A percentile compares a stretch with the other conserved stretches of the same genome.
Conservation (phyloP, 768 basidiomycete genomes). For the Kwoniella sp. region DNA sequence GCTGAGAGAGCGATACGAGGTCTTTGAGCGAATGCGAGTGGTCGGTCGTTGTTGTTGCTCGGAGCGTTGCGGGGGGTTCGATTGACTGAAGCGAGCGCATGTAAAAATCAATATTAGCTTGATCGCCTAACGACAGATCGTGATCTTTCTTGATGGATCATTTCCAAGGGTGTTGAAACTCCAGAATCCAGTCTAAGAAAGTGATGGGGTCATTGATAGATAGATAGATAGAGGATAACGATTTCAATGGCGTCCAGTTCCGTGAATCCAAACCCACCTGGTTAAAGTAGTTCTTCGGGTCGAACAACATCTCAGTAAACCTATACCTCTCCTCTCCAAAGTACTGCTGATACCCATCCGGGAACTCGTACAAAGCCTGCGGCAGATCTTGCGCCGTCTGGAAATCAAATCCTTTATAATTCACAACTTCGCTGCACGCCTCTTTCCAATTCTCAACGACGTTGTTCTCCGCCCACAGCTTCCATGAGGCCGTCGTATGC, state of each 20-base stretch:
- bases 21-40: conserved; percentile 56
- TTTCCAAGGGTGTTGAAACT: too few relatives aligned
- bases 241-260: neutral
- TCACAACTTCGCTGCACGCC: conserved; percentile 73
- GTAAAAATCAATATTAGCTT: neutral
- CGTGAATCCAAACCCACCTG: conserved; percentile 33
- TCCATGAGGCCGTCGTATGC: conserved; percentile 79
- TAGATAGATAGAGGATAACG: too few relatives aligned
- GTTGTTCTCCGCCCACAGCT: conserved; percentile 71
- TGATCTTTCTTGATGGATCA: too few relatives aligned
- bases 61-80: conserved; percentile 45
- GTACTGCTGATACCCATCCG: conserved; percentile 82
- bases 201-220: too few relatives aligned
- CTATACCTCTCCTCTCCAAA: conserved; percentile 79
- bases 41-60: conserved; percentile 48
- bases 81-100: conserved; percentile 35
- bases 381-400: conserved; percentile 37
- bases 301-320: conserved; percentile 87
- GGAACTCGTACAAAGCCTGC: conserved; percentile 75
- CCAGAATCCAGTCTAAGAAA: too few relatives aligned
- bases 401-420: conserved; percentile 42
- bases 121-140: too few relatives aligned
- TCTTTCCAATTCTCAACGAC: conserved; percentile 96
- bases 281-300: conserved; percentile 60
- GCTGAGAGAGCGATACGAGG: conserved; percentile 62